Percentiles rank a stretch among this genome's conserved stretches.
Evolutionary conservation across 108 stramenopile species (phyloP).

Genomic region (Cyclotella choctawhatcheeana): DNA sequence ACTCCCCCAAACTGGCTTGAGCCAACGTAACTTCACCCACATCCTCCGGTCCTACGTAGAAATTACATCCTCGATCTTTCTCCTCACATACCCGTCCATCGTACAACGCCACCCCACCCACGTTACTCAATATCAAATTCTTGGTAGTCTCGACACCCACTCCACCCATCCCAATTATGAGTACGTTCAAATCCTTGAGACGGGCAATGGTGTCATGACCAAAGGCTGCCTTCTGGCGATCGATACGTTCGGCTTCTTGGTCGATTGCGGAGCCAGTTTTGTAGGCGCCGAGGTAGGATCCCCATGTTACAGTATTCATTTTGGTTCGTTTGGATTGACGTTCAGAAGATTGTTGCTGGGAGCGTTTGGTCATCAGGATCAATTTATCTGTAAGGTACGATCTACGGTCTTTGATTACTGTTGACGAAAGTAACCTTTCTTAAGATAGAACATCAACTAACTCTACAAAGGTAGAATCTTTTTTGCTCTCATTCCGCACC

Average conservation of each 20-base stretch:
- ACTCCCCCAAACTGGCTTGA: slow-evolving; percentile 40
- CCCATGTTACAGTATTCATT: slow-evolving; percentile 35
- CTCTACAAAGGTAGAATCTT: too few species aligned
- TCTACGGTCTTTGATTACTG: too few species aligned
- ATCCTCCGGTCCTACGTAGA: slow-evolving; percentile 49
- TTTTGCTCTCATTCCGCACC: too few species aligned
- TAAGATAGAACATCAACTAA: too few species aligned
- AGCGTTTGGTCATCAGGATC: slow-evolving; percentile 6
- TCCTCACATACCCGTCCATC: slow-evolving; percentile 36
- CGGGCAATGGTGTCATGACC: slow-evolving; percentile 58
- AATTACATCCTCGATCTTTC: slow-evolving; percentile 49
- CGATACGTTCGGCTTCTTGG: slow-evolving; percentile 59
- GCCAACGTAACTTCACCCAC: slow-evolving; percentile 42
- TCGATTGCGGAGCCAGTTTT: slow-evolving; percentile 48
- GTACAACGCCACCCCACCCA: slow-evolving; percentile 48
- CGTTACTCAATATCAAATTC: slow-evolving; percentile 66
- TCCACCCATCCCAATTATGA: slow-evolving; percentile 71
- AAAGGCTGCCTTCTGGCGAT: slow-evolving; percentile 63
- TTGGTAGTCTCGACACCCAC: slow-evolving; percentile 77
- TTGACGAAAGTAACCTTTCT: too few species aligned
- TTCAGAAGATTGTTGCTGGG: background rate
- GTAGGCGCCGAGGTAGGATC: slow-evolving; percentile 54
- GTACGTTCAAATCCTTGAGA: slow-evolving; percentile 67
- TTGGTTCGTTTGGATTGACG: background rate
- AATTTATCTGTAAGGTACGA: too few species aligned